These are phyloP conservation scores for Pythium vanterpoolii DNA, from an alignment of 352 stramenopile genomes.

Conservation along the genomic window DNA sequence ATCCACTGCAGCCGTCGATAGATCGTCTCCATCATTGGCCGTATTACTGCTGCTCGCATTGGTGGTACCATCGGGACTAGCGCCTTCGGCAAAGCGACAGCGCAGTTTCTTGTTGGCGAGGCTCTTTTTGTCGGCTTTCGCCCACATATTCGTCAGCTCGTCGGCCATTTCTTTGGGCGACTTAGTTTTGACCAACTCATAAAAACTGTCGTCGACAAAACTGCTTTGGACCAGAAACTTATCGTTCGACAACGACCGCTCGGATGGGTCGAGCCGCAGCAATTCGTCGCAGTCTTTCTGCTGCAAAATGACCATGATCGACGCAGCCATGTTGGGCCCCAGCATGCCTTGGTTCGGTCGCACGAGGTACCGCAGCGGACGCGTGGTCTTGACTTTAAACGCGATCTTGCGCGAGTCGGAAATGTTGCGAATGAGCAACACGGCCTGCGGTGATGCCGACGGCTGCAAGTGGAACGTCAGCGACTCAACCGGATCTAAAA, in stretches of 20 bases:
- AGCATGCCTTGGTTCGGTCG: constrained; percentile 86
- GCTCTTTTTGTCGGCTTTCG: constrained; percentile 69
- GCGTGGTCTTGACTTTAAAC: constrained; percentile 90
- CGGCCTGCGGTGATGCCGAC: constrained; percentile 64
- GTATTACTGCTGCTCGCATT: not conserved
- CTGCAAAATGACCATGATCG: constrained; percentile 86
- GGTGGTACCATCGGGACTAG: constrained; percentile 15
- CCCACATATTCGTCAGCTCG: constrained; percentile 86
- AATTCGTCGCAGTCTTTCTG: constrained; percentile 89
- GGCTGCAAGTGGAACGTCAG: constrained; percentile 69
- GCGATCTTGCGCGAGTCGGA: constrained; percentile 78
- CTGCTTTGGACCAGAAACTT: constrained; percentile 90
- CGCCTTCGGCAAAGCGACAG: constrained; percentile 75
- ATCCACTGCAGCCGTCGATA: not conserved
- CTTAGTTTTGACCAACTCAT: constrained; percentile 85
- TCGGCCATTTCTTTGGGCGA: constrained; percentile 86
- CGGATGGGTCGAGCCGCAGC: constrained; percentile 63
- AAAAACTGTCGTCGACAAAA: constrained; percentile 82
- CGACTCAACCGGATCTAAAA: constrained; percentile 79
- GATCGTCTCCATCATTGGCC: not conserved
- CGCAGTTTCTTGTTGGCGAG: constrained; percentile 88
- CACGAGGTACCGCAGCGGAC: constrained; percentile 86
- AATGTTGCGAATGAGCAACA: constrained; percentile 83
- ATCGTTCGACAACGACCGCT: constrained; percentile 84
- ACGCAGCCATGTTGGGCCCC: constrained; percentile 65